Evolutionary conservation across 345 rosid species (phyloP), one percentile per base, ranked within the genome.

Genomic region (Heritiera fomes): DNA sequence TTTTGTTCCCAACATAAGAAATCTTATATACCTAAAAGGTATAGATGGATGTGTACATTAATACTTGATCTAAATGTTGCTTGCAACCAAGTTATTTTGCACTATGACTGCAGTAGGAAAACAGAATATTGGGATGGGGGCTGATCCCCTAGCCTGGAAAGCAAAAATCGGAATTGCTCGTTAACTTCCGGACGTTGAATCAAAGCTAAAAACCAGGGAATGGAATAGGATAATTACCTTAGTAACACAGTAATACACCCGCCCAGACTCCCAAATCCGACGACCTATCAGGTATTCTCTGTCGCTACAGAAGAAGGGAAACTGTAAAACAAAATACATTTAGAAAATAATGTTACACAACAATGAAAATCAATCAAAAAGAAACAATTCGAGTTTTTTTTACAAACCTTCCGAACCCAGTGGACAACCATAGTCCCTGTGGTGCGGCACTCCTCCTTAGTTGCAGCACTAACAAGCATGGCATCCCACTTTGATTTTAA

Each of bases 271-370:
- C 98, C 99, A 96, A 59, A 96, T 96, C 53, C 98, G 91, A 52
- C 99, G 95, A 73, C 98, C 97, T 47, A 96, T 92, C 28, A 96
- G 74, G 78, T 96, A 96, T 76, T 96, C 99, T 77, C 99, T 84
- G 83, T 96, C 92, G 38, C 98, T 96, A 76, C 99, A 96, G 75
- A 96, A 96, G 92, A 96, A 90, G 34, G 99, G 99, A 84, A 96
- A 96, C 99, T 95, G 93, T 67, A 75, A 75, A 28, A 73, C 45
- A 72, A 52, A 79, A 32, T 32, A 20, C 2, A 46, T 28, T 77
- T 46, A 78, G 71, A 73, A 30, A 8, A 80, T 59, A 28, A 78
- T 83, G 34, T 10, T 68, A 34, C 38, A 11, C 67, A 77, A 71
- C 52, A 77, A 18, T 58, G 58, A 74, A 66, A 65, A 47, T 66